Conservation (phyloP, 208 protist species). For the Crithidia acanthocephali region DNA sequence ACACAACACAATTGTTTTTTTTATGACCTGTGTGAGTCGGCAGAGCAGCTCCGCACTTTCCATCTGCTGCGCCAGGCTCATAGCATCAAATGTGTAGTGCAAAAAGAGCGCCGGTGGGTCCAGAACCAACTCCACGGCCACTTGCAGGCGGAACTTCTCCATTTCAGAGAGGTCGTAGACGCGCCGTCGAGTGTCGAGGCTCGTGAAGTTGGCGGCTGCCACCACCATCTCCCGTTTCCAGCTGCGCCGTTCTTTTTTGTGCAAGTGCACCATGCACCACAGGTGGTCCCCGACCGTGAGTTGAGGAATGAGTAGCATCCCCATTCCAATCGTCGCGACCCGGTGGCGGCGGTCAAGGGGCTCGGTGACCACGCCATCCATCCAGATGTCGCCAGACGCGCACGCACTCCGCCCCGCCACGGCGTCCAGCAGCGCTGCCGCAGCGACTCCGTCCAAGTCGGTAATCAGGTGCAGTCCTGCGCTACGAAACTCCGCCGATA, state of each 20-base stretch:
- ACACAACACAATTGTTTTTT: constrained; percentile 66
- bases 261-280: constrained; percentile 56
- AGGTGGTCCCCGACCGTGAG: constrained; percentile 61
- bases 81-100: constrained; percentile 42
- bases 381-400: constrained; percentile 38
- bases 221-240: constrained; percentile 46
- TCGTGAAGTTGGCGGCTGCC: constrained; percentile 39
- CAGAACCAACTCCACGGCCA: constrained; percentile 67
- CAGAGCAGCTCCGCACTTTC: constrained; percentile 39
- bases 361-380: constrained; percentile 20
- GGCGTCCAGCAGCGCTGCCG: constrained; percentile 36
- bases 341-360: constrained; percentile 8
- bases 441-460: constrained; percentile 39
- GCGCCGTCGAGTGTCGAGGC: constrained; percentile 36
- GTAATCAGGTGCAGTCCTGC: constrained; percentile 50
- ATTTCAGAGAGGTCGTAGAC: constrained; percentile 36
- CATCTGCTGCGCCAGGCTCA: constrained; percentile 30
- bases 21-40: constrained; percentile 35
- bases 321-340: constrained; percentile 23
- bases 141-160: constrained; percentile 53
- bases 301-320: constrained; percentile 43
- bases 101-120: constrained; percentile 58
- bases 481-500: constrained; percentile 40
- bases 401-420: constrained; percentile 34
- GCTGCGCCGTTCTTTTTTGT: constrained; percentile 35